Evolutionary conservation across 306 rosid species (phyloP).

Genomic region (Dalbergia cochinchinensis): DNA sequence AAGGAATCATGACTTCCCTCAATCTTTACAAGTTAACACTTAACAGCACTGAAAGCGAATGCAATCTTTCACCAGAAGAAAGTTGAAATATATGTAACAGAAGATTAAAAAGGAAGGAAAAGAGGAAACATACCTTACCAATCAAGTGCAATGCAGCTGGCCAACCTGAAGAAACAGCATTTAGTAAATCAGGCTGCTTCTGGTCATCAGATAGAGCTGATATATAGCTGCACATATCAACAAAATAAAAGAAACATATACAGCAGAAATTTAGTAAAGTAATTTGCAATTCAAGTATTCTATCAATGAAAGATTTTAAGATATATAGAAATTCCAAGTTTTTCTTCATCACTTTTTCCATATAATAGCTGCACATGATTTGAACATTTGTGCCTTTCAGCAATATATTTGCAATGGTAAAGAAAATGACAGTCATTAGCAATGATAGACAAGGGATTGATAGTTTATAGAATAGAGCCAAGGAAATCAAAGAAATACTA

Average conservation of each 20-base stretch:
- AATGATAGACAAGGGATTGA: constrained; percentile 21
- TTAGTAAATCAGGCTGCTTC: constrained; percentile 67
- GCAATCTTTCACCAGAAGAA: constrained; percentile 26
- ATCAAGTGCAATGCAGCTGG: constrained; percentile 94
- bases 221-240: constrained; percentile 70
- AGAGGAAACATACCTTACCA: constrained; percentile 76
- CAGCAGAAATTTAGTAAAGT: background rate
- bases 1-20: constrained; percentile 3
- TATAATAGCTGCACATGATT: constrained; percentile 33
- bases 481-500: background rate
- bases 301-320: constrained; percentile 14
- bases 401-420: constrained; percentile 37
- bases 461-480: constrained; percentile 26
- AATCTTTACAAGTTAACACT: constrained; percentile 21
- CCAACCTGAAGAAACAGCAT: constrained; percentile 85
- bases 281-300: constrained; percentile 18
- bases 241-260: background rate
- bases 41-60: background rate
- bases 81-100: background rate
- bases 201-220: constrained; percentile 81
- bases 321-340: constrained; percentile 25
- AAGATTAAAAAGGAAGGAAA: constrained; percentile 13
- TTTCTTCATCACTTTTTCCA: constrained; percentile 30
- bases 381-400: constrained; percentile 26
- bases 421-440: background rate